Percentiles rank a stretch among this genome's conserved stretches.
Evolutionary conservation across 257 asterid species (phyloP).

Genomic region (Leonotis leonurus): DNA sequence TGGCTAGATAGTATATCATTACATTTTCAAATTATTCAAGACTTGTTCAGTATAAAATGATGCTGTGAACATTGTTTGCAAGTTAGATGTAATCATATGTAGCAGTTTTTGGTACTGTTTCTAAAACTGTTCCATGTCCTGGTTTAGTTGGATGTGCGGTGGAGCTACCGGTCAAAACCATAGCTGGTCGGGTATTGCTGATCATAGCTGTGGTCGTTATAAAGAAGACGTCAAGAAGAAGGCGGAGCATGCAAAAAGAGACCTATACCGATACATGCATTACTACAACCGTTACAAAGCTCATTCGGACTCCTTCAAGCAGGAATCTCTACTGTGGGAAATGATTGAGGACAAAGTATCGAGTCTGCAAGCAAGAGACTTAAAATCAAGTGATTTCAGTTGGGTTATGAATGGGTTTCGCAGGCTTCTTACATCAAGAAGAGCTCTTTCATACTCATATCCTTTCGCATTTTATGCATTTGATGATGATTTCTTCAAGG

Average conservation of each 20-base stretch:
- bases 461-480: conserved; percentile 94
- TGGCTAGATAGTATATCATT: not conserved
- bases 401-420: conserved; percentile 77
- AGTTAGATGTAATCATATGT: not conserved
- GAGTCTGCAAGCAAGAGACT: conserved; percentile 48
- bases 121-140: conserved; percentile 20
- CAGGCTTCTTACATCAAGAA: conserved; percentile 83
- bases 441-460: conserved; percentile 80
- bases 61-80: not conserved
- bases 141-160: conserved; percentile 90
- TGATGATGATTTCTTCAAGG: conserved; percentile 71
- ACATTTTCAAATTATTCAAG: not conserved
- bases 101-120: not conserved
- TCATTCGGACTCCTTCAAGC: conserved; percentile 75
- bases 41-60: not conserved
- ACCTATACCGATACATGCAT: conserved; percentile 79
- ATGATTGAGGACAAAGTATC: conserved; percentile 55
- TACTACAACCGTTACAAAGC: conserved; percentile 86
- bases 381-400: conserved; percentile 63
- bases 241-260: conserved; percentile 64
- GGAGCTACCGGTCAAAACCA: conserved; percentile 84
- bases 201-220: conserved; percentile 90
- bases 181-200: conserved; percentile 57
- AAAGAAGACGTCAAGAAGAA: conserved; percentile 48
- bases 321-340: conserved; percentile 67